Percentiles rank a stretch among this genome's conserved stretches.
These are phyloP conservation scores for Aphanomyces invadans DNA, from an alignment of 352 stramenopile genomes.

Conservation along the genomic window DNA sequence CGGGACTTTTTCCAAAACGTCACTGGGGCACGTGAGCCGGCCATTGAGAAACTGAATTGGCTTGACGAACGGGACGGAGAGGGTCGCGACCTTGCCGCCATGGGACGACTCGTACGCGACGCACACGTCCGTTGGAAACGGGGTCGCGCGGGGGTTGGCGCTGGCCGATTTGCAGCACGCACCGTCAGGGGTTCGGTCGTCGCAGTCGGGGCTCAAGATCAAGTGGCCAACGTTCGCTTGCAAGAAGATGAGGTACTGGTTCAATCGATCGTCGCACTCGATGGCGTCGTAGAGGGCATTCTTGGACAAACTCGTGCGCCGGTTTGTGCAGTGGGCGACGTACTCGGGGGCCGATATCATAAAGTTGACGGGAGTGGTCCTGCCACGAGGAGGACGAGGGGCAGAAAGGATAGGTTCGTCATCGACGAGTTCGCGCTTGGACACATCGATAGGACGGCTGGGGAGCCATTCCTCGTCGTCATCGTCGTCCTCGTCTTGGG, in stretches of 20 bases:
- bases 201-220: constrained; percentile 8
- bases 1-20: background rate
- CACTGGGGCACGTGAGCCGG: background rate
- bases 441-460: background rate
- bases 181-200: background rate
- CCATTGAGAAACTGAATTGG: background rate
- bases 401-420: background rate
- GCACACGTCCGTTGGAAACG: constrained; percentile 11
- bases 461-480: too few relatives aligned
- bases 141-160: constrained; percentile 4
- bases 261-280: constrained; percentile 5
- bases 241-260: constrained; percentile 10
- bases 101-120: background rate
- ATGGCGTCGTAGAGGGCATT: background rate
- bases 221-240: constrained; percentile 20
- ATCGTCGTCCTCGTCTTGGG: too few relatives aligned
- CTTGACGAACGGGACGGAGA: constrained; percentile 18
- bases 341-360: constrained; percentile 19
- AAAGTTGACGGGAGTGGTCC: background rate
- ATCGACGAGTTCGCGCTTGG: background rate
- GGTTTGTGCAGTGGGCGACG: background rate
- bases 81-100: constrained; percentile 7
- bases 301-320: background rate
- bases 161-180: constrained; percentile 9
- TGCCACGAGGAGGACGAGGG: background rate